Evolutionary conservation across 164 flowering plant genomes (phyloP), one percentile per base, ranked within the genome.

Genomic region (Piper longum): DNA sequence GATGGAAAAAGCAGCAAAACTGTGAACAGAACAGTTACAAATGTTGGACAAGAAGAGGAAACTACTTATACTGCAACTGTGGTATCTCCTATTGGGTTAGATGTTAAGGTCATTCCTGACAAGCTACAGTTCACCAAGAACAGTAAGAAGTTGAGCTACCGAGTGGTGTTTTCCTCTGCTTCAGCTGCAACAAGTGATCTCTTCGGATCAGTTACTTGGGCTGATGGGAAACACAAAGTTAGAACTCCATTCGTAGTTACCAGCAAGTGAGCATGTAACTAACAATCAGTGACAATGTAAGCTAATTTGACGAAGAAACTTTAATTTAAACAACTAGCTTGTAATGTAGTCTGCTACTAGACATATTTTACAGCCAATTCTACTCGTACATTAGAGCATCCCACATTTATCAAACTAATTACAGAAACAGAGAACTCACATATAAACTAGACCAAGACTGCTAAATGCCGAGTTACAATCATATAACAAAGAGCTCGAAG

Each of bases 21-120:
- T 39, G 83, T 85, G 64, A 78, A 54, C n/a, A n/a, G n/a, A n/a
- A n/a, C 81, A 0, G 86, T 83, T 17, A 82, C 85, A 41, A 88
- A 83, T 56, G 86, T 85, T 40, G 87, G 74, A 2, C 75, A 52
- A 14, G 81, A 79, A 2, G 79, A 68, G 9, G 77, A 76, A 57
- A 62, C 85, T 12, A 57, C 44, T 3, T 91, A 86, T 57, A 67
- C 70, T 0, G 88, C 61, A 5, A 72, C 12, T 16, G 65, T 88
- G 4, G 72, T 67, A 40, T 71, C 82, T 42, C 82, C 95, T 0
- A 14, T 14, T 1, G 85, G 73, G 3, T 4, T 88, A 59, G 60
- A 63, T 16, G 87, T 88, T 12, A 52, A 74, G 56, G 86, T 90
- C 58, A 48, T 63, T 5, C 97, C 97, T 12, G 68, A 71, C 4